Base-by-base conservation (phyloP, 768 basidiomycete species). In the Mycena floridula region DNA sequence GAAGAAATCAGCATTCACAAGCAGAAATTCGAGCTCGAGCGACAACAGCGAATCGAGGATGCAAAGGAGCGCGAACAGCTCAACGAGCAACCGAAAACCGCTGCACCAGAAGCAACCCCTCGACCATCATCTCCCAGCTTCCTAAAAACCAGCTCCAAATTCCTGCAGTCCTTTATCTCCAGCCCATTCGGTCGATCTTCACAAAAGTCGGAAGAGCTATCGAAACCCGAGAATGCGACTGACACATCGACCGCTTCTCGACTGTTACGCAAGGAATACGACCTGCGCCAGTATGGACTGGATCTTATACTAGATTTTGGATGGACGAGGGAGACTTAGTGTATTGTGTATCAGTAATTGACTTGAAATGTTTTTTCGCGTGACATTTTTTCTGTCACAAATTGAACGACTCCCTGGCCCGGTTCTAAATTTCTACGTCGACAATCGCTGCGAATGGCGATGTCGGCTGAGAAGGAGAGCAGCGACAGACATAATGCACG, bases 221-320 rank as follows among this genome's bases (percentile, higher is more conserved):
- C n/a, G n/a, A n/a, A n/a, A n/a, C n/a, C n/a, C n/a, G n/a, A n/a
- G n/a, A n/a, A n/a, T n/a, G n/a, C n/a, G n/a, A n/a, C n/a, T n/a
- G n/a, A n/a, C n/a, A n/a, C n/a, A n/a, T n/a, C n/a, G n/a, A n/a
- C n/a, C n/a, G n/a, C n/a, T 32, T 52, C 57, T 7, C 59, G 64
- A 3, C 48, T 67, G 38, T 50, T 66, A 38, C 67, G 75, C 32
- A 62, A 67, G 52, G 79, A 85, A 57, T 81, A 86, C 53, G 88
- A 91, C 58, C 60, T 92, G 48, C 76, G 81, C 22, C 73, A 74
- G 9, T 80, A 83, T 61, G 89, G 89, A 7, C 65, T 92, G 36
- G 79, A 77, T 35, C 64, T 90, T 46, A 66, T 89, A 28, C 46
- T 92, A 35, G 89, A 92, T 58, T 79, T 90, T 58, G 70, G 81